Percentiles rank a stretch among this genome's conserved stretches.
Conservation (phyloP, 1,284 basidiomycete genomes). For the Melanopsichium pennsylvanicum region DNA sequence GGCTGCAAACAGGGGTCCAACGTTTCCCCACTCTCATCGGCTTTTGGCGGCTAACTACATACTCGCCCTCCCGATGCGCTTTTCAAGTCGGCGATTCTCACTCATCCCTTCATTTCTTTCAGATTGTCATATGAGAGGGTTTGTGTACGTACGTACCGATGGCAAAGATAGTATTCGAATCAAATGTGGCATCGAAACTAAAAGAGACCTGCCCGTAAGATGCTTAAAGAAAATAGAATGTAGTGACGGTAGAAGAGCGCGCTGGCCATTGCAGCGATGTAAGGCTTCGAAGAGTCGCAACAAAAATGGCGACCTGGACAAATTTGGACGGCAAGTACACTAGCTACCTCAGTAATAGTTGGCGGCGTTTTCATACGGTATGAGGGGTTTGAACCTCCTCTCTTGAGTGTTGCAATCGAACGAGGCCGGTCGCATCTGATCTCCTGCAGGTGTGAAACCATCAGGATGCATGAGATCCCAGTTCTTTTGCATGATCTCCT, state of each 20-base stretch:
- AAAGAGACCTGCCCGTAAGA: too few species aligned
- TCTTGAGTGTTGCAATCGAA: constrained; percentile 25
- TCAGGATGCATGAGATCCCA: constrained; percentile 35
- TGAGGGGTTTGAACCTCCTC: constrained; percentile 10
- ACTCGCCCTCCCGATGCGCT: too few species aligned
- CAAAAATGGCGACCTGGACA: too few species aligned
- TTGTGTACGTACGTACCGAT: too few species aligned
- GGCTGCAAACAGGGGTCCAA: constrained; percentile 15
- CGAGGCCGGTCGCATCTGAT: constrained; percentile 23
- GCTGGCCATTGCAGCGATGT: too few species aligned
- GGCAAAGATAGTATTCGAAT: neutral
- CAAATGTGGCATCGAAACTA: too few species aligned
- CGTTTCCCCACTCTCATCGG: constrained; percentile 15
- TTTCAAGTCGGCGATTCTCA: neutral
- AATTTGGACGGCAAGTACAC: too few species aligned
- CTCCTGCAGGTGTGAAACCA: constrained; percentile 20
- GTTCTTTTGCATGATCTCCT: constrained; percentile 11
- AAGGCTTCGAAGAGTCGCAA: too few species aligned
- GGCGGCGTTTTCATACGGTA: constrained; percentile 4
- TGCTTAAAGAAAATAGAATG: too few species aligned
- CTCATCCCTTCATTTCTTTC: too few species aligned
- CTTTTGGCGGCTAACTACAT: constrained; percentile 40
- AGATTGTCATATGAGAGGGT: too few species aligned
- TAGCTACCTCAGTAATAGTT: constrained; percentile 2
- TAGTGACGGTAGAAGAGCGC: too few species aligned